Conservation (phyloP, 768 basidiomycete genomes). For the Russula abietina region DNA sequence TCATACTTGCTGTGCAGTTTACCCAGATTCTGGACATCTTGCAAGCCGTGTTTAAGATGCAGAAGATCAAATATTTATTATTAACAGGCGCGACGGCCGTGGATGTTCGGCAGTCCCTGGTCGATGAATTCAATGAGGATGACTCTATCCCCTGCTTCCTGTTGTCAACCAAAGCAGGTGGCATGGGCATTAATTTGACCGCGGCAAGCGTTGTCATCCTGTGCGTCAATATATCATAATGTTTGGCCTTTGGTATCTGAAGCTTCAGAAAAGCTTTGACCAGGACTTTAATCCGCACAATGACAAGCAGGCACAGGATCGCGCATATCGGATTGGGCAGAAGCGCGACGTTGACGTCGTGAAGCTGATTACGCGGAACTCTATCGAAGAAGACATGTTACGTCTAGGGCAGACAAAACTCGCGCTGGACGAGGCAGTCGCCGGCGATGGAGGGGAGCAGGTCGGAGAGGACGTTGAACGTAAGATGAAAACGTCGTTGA, state of each 20-base stretch:
- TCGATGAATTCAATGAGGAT: constrained; percentile 92
- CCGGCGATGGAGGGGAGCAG: constrained; percentile 62
- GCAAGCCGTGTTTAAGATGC: constrained; percentile 69
- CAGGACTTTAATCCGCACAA: constrained; percentile 99
- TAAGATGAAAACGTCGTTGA: constrained; percentile 80
- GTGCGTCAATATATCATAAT: constrained; percentile 37
- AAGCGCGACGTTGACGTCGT: constrained; percentile 91
- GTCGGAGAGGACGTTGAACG: constrained; percentile 49
- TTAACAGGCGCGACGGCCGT: constrained; percentile 93
- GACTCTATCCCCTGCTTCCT: constrained; percentile 83
- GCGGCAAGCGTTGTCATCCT: constrained; percentile 95
- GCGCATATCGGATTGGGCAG: constrained; percentile 95
- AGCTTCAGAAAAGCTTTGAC: constrained; percentile 59
- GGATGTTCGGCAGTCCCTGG: constrained; percentile 85
- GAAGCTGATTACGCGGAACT: constrained; percentile 85
- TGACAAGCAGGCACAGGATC: constrained; percentile 95
- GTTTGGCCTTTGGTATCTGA: constrained; percentile 16
- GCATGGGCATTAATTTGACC: constrained; percentile 95
- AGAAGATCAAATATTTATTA: constrained; percentile 67
- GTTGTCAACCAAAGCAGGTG: constrained; percentile 87
- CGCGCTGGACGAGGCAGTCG: constrained; percentile 89
- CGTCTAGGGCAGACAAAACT: constrained; percentile 85
- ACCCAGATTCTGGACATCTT: constrained; percentile 94
- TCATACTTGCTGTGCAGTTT: constrained; percentile 48
- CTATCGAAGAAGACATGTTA: constrained; percentile 96